Base-by-base conservation (phyloP, 2,329 filamentous ascomycete genomes). In the Apiospora sp. region DNA sequence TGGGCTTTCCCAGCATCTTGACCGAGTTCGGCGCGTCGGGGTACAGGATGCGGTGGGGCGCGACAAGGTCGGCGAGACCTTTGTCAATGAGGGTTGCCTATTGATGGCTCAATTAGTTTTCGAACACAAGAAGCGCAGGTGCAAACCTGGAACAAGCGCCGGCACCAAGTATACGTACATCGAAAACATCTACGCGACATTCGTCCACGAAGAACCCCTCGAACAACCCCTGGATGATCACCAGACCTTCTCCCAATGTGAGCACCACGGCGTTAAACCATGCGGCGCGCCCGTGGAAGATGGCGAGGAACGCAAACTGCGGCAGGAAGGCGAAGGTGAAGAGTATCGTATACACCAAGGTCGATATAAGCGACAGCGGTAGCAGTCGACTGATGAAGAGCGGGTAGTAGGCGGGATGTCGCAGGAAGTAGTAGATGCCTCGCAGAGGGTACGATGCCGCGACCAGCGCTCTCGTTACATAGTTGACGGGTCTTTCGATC, bases 241-340 rank as follows among this genome's bases (percentile, higher is more conserved):
- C 91, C 75, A 94, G 85, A 0, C 92, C 93, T 78, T 95, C 92
- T 64, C 94, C 94, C n/a, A 99, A 87, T 0, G 98, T 94, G 67
- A 98, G 86, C 75, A 98, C 92, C 0, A 94, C 91, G 3, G 93
- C 95, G 78, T 94, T 98, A 72, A 98, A 84, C 93, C 94, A 97
- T n/a, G 96, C 96, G 43, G 92, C 92, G 73, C 91, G 89, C 30
- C 93, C 93, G 78, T 98, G 95, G 81, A 98, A 98, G 76, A 98
- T 90, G 22, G 93, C 92, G 30, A 99, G 88, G 78, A 99, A 94
- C 1, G 94, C 93, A 72, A 94, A 94, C 80, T 98, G 94, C 0
- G 96, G 96, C 3, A 98, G 84, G 77, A 97, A 98, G 0, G 94
- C 87, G 82, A 96, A 97, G 16, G 94, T 87, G 82, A 98, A 98